Base-by-base conservation (phyloP, 228 moss, liverwort and hornwort species). In the Sphagnum magellanicum region DNA sequence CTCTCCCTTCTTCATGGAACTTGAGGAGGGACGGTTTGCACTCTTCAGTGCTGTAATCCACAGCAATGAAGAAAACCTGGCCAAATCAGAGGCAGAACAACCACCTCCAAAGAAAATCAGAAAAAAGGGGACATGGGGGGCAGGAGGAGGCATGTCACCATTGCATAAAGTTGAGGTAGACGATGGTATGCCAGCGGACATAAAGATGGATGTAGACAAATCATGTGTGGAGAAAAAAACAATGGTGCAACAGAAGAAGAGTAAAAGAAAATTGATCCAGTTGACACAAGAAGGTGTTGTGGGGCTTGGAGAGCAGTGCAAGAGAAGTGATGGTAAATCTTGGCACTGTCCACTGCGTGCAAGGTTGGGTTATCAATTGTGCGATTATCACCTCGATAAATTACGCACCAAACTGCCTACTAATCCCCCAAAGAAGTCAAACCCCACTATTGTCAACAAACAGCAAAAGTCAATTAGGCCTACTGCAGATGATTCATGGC, bases 321-420 rank as follows among this genome's bases (percentile, higher is more conserved):
- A 87, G 32, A 74, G 87, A 74, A 75, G 78, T 6, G 87, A 87
- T 46, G 87, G 87, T 48, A 87, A 87, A 66, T 83, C 83, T 32
- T 87, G 87, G 87, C 75, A 77, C 63, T 87, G 87, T 61, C 87
- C 87, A 50, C 75, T 87, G 67, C 65, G 83, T 72, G 83, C 87
- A 59, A 87, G 83, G 65, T 74, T 80, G 46, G 87, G 87, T 57
- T 87, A 87, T 60, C 83, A 83, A 61, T 64, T 87, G 10, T 87
- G 87, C 71, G 83, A 87, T 60, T 83, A 87, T 78, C 87, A 87
- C 67, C 78, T 83, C 0, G 78, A 87, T 67, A 87, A 83, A 78
- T 80, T 87, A 66, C 87, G 87, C 6, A 80, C 80, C 71, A 87
- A 87, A 76, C 82, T 79, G 46, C 32, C 32, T 32, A 32, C 32